A percentile compares a stretch with the other conserved stretches of the same genome.
Evolutionary conservation across 306 rosid species (phyloP).

Genomic region (Castanea mollissima): DNA sequence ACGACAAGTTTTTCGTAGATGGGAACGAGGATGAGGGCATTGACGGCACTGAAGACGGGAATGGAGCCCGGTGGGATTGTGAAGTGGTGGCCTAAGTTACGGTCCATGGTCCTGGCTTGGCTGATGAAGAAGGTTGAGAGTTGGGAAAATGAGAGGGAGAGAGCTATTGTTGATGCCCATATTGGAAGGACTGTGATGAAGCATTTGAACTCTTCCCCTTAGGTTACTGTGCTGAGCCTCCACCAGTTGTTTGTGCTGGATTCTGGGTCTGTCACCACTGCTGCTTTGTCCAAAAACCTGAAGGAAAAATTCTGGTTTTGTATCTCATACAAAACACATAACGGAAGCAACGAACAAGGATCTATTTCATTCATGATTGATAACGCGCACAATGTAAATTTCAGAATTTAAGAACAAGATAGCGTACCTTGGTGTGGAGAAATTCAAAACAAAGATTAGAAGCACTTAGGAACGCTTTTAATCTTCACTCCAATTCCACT

Average conservation of each 20-base stretch:
- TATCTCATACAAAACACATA: too few relatives aligned
- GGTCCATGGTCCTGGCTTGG: conserved; percentile 48
- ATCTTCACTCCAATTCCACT: too few relatives aligned
- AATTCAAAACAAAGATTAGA: too few relatives aligned
- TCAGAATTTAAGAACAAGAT: too few relatives aligned
- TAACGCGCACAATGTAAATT: too few relatives aligned
- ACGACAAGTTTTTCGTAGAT: conserved; percentile 50
- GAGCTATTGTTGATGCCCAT: conserved; percentile 55
- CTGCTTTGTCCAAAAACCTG: conserved; percentile 63
- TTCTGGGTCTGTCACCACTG: conserved; percentile 29
- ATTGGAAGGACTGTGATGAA: conserved; percentile 46
- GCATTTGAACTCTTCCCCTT: conserved; percentile 58
- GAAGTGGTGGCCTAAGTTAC: conserved; percentile 33
- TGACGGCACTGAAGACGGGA: conserved; percentile 41
- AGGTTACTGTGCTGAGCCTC: conserved; percentile 56
- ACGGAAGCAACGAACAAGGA: too few relatives aligned
- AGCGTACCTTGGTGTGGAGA: too few relatives aligned
- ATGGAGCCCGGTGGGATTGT: conserved; percentile 54
- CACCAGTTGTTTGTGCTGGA: conserved; percentile 28
- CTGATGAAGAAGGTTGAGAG: conserved; percentile 57
- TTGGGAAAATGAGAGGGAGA: conserved; percentile 48
- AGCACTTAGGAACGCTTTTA: too few relatives aligned
- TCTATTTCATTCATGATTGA: too few relatives aligned
- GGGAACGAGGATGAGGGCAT: conserved; percentile 50
- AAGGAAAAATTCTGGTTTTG: too few relatives aligned